Conservation (phyloP, 495 filamentous ascomycete genomes). For the Penicillium samsonianum region DNA sequence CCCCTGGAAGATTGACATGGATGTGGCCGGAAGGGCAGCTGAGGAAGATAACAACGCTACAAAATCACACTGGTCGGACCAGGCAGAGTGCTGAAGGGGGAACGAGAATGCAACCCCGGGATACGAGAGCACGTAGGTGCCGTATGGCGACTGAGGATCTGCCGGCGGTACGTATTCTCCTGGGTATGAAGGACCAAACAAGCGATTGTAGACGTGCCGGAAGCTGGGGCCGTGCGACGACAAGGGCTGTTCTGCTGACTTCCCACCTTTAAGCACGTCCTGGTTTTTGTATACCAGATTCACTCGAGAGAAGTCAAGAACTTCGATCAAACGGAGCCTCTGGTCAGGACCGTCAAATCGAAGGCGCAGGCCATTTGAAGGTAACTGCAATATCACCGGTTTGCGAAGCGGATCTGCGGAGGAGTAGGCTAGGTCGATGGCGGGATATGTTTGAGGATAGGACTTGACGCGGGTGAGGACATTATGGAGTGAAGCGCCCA, state of each 20-base stretch:
- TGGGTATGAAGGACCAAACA: slow-evolving; percentile 88
- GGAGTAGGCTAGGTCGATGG: slow-evolving; percentile 78
- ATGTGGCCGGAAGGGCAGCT: slow-evolving; percentile 68
- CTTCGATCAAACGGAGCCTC: slow-evolving; percentile 84
- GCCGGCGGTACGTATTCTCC: slow-evolving; percentile 80
- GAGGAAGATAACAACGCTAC: slow-evolving; percentile 82
- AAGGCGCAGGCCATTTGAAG: slow-evolving; percentile 81
- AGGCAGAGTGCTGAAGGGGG: slow-evolving; percentile 72
- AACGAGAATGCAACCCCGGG: slow-evolving; percentile 93
- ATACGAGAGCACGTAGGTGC: slow-evolving; percentile 85
- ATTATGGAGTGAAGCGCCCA: slow-evolving; percentile 89
- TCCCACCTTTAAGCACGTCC: slow-evolving; percentile 70
- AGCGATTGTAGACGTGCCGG: slow-evolving; percentile 84
- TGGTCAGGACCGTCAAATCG: slow-evolving; percentile 95
- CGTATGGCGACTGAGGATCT: slow-evolving; percentile 50
- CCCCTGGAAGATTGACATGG: slow-evolving; percentile 87
- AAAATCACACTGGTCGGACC: slow-evolving; percentile 79
- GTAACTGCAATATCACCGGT: slow-evolving; percentile 71
- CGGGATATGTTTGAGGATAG: slow-evolving; percentile 76
- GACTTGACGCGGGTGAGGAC: slow-evolving; percentile 81
- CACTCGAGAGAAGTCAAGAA: slow-evolving; percentile 86
- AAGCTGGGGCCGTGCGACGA: slow-evolving; percentile 72
- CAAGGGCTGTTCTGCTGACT: slow-evolving; percentile 41
- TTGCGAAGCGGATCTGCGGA: slow-evolving; percentile 65
- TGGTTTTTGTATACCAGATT: slow-evolving; percentile 80